Evolutionary conservation across 257 asterid species (phyloP).

Genomic region (Solanum bulbocastanum): DNA sequence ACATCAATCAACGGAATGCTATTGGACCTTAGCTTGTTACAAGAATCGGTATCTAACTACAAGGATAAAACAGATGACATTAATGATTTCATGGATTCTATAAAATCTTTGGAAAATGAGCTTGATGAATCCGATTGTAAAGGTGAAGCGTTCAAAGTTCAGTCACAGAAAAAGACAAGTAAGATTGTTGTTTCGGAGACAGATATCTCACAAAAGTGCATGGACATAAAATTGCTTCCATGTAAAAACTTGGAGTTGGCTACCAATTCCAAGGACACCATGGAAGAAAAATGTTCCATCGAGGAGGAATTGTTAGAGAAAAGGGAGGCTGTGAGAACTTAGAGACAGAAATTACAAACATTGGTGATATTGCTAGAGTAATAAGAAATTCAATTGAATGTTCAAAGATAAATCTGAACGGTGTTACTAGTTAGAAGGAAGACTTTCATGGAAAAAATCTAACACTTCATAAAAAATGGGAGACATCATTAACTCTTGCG

Average conservation of each 20-base stretch:
- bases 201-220: too few species aligned
- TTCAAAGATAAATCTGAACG: conserved; percentile 45
- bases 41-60: conserved; percentile 70
- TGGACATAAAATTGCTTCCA: too few species aligned
- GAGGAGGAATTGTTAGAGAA: too few species aligned
- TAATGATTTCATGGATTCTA: conserved; percentile 39
- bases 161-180: conserved; percentile 39
- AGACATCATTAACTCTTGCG: conserved; percentile 40
- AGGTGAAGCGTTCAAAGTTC: conserved; percentile 41
- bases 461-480: conserved; percentile 35
- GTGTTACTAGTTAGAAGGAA: conserved; percentile 42
- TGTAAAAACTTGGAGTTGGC: too few species aligned
- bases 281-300: too few species aligned
- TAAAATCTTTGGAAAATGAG: conserved; percentile 40
- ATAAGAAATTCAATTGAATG: too few species aligned
- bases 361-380: too few species aligned
- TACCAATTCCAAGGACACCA: too few species aligned
- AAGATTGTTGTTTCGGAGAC: conserved; percentile 8
- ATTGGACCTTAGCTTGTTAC: conserved; percentile 80
- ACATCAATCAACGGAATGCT: conserved; percentile 56
- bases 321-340: too few species aligned
- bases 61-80: conserved; percentile 64
- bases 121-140: conserved; percentile 45
- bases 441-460: conserved; percentile 31
- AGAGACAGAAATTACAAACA: too few species aligned